Base-by-base conservation (phyloP, 2,329 filamentous ascomycete genomes). In the Ramichloridium luteum region DNA sequence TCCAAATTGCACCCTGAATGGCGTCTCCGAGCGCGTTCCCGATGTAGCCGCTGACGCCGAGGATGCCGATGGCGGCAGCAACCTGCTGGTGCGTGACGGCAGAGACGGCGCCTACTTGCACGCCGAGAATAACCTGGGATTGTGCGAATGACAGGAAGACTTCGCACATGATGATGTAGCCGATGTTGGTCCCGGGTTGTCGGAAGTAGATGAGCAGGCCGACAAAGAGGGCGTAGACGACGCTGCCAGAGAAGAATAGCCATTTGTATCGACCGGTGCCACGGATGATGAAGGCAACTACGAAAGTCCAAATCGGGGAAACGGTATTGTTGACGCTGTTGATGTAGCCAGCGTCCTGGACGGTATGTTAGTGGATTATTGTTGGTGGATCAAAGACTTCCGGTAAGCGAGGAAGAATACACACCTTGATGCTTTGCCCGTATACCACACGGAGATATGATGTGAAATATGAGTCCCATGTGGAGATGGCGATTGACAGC, bases 361-460 rank as follows among this genome's bases (percentile, higher is more conserved):
- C n/a, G n/a, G n/a, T n/a, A n/a, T n/a, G n/a, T n/a, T n/a, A n/a
- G n/a, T n/a, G n/a, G n/a, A n/a, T n/a, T n/a, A n/a, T n/a, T n/a
- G n/a, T n/a, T n/a, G n/a, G n/a, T n/a, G n/a, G n/a, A n/a, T n/a
- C n/a, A n/a, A n/a, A n/a, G n/a, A n/a, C n/a, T n/a, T n/a, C n/a
- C n/a, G n/a, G n/a, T n/a, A n/a, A n/a, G n/a, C n/a, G n/a, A n/a
- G n/a, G n/a, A n/a, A n/a, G n/a, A n/a, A n/a, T n/a, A n/a, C n/a
- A n/a, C n/a, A n/a, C n/a, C 2, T 41, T 27, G 13, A 52, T 26
- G 27, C 25, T 39, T 5, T 55, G 45, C 17, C 52, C 46, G 41
- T 55, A 49, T 1, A 61, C 58, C 14, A 61, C 59, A 9, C 56
- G 48, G 2, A 61, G 43, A 42, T 57, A 61, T 3, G 57, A 58